A percentile compares a stretch with the other conserved stretches of the same genome.
Evolutionary conservation across 2,329 filamentous ascomycete genomes (phyloP).

Genomic region (Xylariaceae sp.): DNA sequence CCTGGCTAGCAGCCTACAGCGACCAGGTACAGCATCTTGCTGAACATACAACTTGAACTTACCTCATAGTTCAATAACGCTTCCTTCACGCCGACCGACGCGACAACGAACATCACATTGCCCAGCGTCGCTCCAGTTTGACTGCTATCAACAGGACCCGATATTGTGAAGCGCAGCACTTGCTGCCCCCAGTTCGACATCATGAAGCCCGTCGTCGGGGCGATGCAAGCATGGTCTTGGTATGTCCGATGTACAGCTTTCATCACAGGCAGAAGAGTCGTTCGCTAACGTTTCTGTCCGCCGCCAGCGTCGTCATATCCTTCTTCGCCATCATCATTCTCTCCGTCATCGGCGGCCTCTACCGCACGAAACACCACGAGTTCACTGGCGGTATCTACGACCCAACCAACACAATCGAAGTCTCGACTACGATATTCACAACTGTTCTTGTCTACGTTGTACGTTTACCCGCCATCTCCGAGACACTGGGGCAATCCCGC

Average conservation of each 20-base stretch:
- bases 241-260: too few relatives aligned
- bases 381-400: slow-evolving; percentile 72
- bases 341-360: slow-evolving; percentile 62
- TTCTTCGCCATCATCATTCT: slow-evolving; percentile 61
- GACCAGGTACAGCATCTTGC: too few relatives aligned
- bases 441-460: slow-evolving; percentile 87
- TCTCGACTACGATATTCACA: slow-evolving; percentile 79
- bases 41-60: too few relatives aligned
- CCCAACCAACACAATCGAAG: slow-evolving; percentile 67
- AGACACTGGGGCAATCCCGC: background rate
- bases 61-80: too few relatives aligned
- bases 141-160: background rate
- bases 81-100: background rate
- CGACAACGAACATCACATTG: slow-evolving; percentile 3
- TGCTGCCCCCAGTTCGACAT: slow-evolving; percentile 32
- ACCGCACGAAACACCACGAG: slow-evolving; percentile 73
- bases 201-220: slow-evolving; percentile 94
- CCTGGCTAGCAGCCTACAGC: too few relatives aligned
- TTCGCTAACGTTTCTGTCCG: too few relatives aligned
- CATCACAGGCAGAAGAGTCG: too few relatives aligned
- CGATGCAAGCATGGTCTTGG: slow-evolving; percentile 94
- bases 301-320: slow-evolving; percentile 68
- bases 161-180: slow-evolving; percentile 3
- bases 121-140: slow-evolving; percentile 2
- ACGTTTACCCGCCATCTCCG: slow-evolving; percentile 25